Evolutionary conservation across 1,139 yeast species (phyloP).

Genomic region (Eremothecium sinecaudum): DNA sequence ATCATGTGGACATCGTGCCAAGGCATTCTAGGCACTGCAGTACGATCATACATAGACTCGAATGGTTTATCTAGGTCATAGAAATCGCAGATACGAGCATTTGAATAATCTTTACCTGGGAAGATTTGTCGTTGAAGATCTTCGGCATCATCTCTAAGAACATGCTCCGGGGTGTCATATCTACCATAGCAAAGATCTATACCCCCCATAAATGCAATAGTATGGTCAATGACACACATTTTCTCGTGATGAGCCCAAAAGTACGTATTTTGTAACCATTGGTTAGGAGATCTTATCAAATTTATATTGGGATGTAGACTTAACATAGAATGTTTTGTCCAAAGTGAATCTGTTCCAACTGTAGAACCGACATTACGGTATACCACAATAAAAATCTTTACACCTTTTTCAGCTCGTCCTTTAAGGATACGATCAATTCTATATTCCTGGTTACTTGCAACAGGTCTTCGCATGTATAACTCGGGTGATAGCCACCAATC

Average conservation of each 20-base stretch:
- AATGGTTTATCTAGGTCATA: slow-evolving; percentile 72
- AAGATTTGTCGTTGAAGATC: slow-evolving; percentile 57
- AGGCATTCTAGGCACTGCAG: slow-evolving; percentile 85
- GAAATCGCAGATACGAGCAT: slow-evolving; percentile 88
- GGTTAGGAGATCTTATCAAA: slow-evolving; percentile 92
- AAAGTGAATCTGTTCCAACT: slow-evolving; percentile 86
- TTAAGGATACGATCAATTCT: slow-evolving; percentile 81
- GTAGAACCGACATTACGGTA: slow-evolving; percentile 92
- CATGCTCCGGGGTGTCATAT: slow-evolving; percentile 95
- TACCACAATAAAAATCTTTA: slow-evolving; percentile 84
- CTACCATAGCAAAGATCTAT: slow-evolving; percentile 93
- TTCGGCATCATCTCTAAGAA: slow-evolving; percentile 61
- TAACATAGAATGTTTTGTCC: slow-evolving; percentile 87
- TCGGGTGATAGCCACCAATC: slow-evolving; percentile 99
- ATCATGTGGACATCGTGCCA: slow-evolving; percentile 99
- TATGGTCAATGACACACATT: slow-evolving; percentile 74
- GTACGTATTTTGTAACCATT: slow-evolving; percentile 80
- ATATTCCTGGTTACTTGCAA: slow-evolving; percentile 91
- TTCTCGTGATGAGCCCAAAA: slow-evolving; percentile 99
- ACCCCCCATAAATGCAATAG: slow-evolving; percentile 89
- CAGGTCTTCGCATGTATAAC: slow-evolving; percentile 82
- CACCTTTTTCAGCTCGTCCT: slow-evolving; percentile 89
- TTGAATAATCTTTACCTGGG: slow-evolving; percentile 97
- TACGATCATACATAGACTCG: slow-evolving; percentile 86
- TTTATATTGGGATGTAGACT: slow-evolving; percentile 80